Evolutionary conservation across 495 filamentous ascomycete species (phyloP).

Genomic region (Physcia stellaris): DNA sequence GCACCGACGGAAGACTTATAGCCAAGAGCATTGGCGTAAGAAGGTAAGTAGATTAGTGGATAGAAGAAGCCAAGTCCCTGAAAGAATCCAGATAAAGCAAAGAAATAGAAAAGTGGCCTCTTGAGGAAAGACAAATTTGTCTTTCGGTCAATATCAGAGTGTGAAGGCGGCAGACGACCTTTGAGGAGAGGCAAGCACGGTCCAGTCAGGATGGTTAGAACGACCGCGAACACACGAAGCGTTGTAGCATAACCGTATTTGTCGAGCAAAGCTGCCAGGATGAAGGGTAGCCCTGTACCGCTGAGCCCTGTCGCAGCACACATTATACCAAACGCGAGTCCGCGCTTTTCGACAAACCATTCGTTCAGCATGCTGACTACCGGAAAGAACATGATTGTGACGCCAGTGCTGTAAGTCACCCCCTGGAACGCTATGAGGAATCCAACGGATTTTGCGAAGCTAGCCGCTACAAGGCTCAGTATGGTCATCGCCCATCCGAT

Average conservation of each 20-base stretch:
- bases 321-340: constrained; percentile 43
- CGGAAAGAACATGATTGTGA: constrained; percentile 31
- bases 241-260: constrained; percentile 31
- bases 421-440: constrained; percentile 41
- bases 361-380: constrained; percentile 39
- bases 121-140: constrained; percentile 22
- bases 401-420: constrained; percentile 36
- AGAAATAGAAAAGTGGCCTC: constrained; percentile 11
- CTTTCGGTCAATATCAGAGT: neutral
- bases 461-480: constrained; percentile 27
- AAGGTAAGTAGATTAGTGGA: constrained; percentile 36
- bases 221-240: constrained; percentile 23
- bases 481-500: constrained; percentile 27
- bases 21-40: constrained; percentile 29
- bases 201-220: constrained; percentile 25
- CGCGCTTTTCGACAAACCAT: constrained; percentile 39
- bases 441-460: constrained; percentile 28
- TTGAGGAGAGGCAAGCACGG: constrained; percentile 35
- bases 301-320: constrained; percentile 30
- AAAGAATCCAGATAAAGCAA: constrained; percentile 12
- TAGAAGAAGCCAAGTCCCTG: constrained; percentile 40
- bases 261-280: constrained; percentile 23
- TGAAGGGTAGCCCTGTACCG: constrained; percentile 24
- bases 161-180: constrained; percentile 25
- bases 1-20: constrained; percentile 17